Evolutionary conservation across 192 early-diverging fungal genomes (phyloP), one percentile per base, ranked within the genome.

Genomic region (Haplosporangium gracile): DNA sequence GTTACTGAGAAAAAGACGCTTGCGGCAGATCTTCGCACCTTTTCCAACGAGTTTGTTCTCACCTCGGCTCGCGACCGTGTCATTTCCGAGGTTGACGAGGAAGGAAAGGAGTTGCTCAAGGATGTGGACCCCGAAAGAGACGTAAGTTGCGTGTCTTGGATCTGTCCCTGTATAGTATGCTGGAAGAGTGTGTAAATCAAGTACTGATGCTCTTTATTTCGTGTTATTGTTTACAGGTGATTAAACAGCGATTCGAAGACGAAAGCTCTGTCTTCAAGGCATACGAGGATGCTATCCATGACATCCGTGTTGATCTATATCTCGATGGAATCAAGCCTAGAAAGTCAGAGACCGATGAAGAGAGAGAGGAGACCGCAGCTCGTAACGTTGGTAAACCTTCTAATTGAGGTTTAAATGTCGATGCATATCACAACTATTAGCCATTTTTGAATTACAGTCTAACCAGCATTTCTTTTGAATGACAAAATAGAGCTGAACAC

Each of bases 51-150:
- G 34, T 83, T 86, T 81, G 83, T 90, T 11, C 34, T 90, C 45
- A 78, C 76, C 49, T 83, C 89, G 55, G 86, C 89, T 34, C 87
- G 89, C 43, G 87, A 90, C 51, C 73, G 83, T 45, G 87, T 90
- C 32, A 65, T 88, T 70, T 71, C 43, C 22, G 86, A 90, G 75
- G 83, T 90, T 29, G 89, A 90, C 51, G 89, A 90, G 26, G 68
- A 85, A 80, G 89, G 87, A n/a, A 90, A 86, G 72, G 87, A 90
- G 72, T 36, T 80, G 0, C 79, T 90, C 32, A 84, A 89, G 74
- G 87, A 88, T 72, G 74, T 90, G 20, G 81, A 72, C 29, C 82
- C 87, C 15, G 89, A 88, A 36, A 74, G 77, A 65, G 89, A 90
- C 38, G 89, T 88, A 86, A 77, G 84, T 70, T 75, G 20, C 29